phyloP scores from a whole-genome alignment of 208 protist species.

The Trypanosoma cruzi region DNA sequence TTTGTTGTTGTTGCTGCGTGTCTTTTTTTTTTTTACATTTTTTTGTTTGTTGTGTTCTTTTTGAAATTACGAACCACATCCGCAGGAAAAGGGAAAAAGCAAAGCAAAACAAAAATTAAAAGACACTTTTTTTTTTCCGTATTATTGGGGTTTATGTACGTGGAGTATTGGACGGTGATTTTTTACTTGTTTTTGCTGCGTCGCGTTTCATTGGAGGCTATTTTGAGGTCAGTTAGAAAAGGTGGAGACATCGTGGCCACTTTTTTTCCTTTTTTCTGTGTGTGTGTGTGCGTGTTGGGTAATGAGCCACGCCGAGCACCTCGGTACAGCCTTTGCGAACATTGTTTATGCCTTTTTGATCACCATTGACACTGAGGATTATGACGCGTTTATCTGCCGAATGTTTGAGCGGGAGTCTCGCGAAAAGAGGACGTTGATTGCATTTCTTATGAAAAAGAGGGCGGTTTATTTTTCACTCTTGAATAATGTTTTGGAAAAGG shows the following conservation, averaged over 20 bases:
- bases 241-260: neutral
- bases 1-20: neutral
- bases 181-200: slow-evolving; percentile 1
- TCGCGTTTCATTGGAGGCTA: neutral
- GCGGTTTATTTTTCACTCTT: neutral
- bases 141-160: neutral
- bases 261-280: neutral
- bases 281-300: too few relatives aligned
- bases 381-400: slow-evolving; percentile 8
- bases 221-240: neutral
- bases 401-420: slow-evolving; percentile 14
- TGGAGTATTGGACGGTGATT: too few relatives aligned
- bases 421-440: slow-evolving; percentile 20
- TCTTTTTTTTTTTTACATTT: neutral
- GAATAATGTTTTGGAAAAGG: neutral
- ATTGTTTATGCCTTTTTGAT: slow-evolving; percentile 32
- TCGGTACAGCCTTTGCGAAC: slow-evolving; percentile 34
- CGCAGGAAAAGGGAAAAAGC: neutral
- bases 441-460: slow-evolving; percentile 28
- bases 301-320: slow-evolving; percentile 18
- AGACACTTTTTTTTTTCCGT: neutral
- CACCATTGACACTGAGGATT: slow-evolving; percentile 8
- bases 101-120: neutral
- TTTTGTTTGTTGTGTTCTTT: slow-evolving; percentile 8
- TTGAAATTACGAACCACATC: neutral